These are phyloP conservation scores for Capsicum baccatum DNA, from an alignment of 257 asterid genomes.

Conservation along the genomic window DNA sequence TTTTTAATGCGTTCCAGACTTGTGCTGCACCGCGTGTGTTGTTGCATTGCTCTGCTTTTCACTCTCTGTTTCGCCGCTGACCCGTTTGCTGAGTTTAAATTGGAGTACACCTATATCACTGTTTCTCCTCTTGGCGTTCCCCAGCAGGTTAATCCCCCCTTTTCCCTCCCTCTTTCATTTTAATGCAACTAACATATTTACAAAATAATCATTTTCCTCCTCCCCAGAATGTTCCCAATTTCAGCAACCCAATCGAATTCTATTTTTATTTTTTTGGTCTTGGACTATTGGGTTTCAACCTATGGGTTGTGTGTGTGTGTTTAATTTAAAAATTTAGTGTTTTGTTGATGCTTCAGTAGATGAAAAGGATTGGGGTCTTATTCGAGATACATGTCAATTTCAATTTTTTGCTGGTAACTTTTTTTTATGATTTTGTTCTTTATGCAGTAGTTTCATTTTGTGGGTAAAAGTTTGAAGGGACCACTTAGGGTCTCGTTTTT, in stretches of 20 bases:
- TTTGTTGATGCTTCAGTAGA: not conserved
- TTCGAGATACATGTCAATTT: constrained; percentile 9
- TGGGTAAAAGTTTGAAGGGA: constrained; percentile 15
- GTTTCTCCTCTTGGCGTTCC: constrained; percentile 96
- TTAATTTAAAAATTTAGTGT: not conserved
- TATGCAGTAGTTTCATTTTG: not conserved
- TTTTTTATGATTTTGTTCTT: not conserved
- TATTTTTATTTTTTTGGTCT: not conserved
- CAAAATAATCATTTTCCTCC: not conserved
- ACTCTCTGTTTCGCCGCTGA: constrained; percentile 61
- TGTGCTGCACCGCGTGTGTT: constrained; percentile 28
- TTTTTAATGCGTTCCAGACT: not conserved
- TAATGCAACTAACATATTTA: not conserved
- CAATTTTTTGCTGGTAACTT: not conserved
- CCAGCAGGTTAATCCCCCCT: constrained; percentile 66
- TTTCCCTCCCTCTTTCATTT: not conserved
- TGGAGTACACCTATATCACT: constrained; percentile 73
- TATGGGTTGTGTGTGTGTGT: no score
- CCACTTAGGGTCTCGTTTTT: not conserved
- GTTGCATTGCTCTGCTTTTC: constrained; percentile 45
- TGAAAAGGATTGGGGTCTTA: not conserved
- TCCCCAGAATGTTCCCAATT: not conserved
- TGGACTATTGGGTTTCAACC: not conserved
- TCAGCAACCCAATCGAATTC: not conserved
- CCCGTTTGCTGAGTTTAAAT: constrained; percentile 63